Evolutionary conservation across 1,139 yeast species (phyloP), one percentile per base, ranked within the genome.

Genomic region (Protomyces inouyei): DNA sequence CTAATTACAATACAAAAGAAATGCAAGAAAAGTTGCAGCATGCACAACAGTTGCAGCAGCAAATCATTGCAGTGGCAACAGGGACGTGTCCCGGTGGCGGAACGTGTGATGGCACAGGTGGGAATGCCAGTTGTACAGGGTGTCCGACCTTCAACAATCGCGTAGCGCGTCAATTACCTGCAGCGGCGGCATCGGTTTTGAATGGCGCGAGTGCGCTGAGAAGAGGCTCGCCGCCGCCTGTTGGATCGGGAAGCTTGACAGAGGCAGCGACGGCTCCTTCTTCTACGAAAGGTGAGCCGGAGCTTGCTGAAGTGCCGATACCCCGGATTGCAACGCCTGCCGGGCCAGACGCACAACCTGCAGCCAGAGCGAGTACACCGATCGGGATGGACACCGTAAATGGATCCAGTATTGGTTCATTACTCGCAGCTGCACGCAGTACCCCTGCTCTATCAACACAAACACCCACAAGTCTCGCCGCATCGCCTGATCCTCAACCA

Each of bases 51-150:
- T 9, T 51, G 14, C 54, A 25, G 8, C 54, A 25, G 21, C 54
- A 25, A 23, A 51, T 32, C 12, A 32, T 36, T 8, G 45, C 52
- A 6, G 59, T 35, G 9, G 45, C 40, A 21, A 43, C 51, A 18
- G 67, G 67, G 6, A 65, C 67, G 12, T 65, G 67, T 46, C 61
- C 67, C 14, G 67, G 67, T 21, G 67, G 57, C n/a, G 68, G 67
- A 10, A 55, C 57, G n/a, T 66, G 68, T 43, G 64, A 66, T 37
- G 68, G 67, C 14, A 63, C 68, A 8, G 67, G 68, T 12, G 67
- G 67, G 21, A 60, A 57, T 16, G 57, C 60, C 10, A 55, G 60
- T n/a, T 66, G 68, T 53, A 57, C 56, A 16, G 68, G 68, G 21
- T 66, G 68, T 57, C 65, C 68, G 21, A 56, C 65, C 8, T 43